Percentiles rank a stretch among this genome's conserved stretches.
Conservation (phyloP, 352 stramenopile genomes). For the Phytophthora brassicae region DNA sequence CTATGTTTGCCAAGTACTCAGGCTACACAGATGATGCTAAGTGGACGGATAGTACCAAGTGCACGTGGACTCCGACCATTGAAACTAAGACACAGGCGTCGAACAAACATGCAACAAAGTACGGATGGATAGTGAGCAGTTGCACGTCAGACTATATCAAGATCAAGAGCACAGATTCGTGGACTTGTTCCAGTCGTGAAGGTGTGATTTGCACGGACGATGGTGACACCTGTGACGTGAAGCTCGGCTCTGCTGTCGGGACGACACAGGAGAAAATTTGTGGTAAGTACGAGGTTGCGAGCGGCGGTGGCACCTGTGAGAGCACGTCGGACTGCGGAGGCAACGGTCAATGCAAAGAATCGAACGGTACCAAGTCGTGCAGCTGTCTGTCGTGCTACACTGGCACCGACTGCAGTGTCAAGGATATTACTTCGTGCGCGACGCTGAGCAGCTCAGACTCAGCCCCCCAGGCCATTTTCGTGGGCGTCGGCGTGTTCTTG, state of each 20-base stretch:
- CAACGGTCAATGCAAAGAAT: slow-evolving; percentile 73
- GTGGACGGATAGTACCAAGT: slow-evolving; percentile 66
- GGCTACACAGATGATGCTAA: slow-evolving; percentile 50
- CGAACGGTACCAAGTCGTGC: slow-evolving; percentile 68
- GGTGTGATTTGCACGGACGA: slow-evolving; percentile 67
- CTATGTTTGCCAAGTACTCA: slow-evolving; percentile 63
- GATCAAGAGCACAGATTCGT: slow-evolving; percentile 60
- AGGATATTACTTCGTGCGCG: slow-evolving; percentile 68
- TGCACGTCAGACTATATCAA: slow-evolving; percentile 59
- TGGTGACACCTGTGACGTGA: slow-evolving; percentile 71
- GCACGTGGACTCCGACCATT: slow-evolving; percentile 59
- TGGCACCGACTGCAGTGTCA: slow-evolving; percentile 74
- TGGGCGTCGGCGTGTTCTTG: slow-evolving; percentile 67
- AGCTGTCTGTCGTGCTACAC: slow-evolving; percentile 79
- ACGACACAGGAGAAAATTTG: slow-evolving; percentile 83
- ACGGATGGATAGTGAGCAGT: slow-evolving; percentile 69
- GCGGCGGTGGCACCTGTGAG: slow-evolving; percentile 65
- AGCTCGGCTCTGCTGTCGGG: slow-evolving; percentile 40
- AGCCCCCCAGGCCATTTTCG: slow-evolving; percentile 76
- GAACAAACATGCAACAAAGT: slow-evolving; percentile 54
- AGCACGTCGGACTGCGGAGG: slow-evolving; percentile 65
- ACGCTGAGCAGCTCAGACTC: slow-evolving; percentile 57
- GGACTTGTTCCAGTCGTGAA: slow-evolving; percentile 71
- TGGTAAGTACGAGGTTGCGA: slow-evolving; percentile 61
- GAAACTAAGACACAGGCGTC: slow-evolving; percentile 55